phyloP scores from a whole-genome alignment of 2,329 filamentous ascomycete genomes.

The Fusarium mangiferae region DNA sequence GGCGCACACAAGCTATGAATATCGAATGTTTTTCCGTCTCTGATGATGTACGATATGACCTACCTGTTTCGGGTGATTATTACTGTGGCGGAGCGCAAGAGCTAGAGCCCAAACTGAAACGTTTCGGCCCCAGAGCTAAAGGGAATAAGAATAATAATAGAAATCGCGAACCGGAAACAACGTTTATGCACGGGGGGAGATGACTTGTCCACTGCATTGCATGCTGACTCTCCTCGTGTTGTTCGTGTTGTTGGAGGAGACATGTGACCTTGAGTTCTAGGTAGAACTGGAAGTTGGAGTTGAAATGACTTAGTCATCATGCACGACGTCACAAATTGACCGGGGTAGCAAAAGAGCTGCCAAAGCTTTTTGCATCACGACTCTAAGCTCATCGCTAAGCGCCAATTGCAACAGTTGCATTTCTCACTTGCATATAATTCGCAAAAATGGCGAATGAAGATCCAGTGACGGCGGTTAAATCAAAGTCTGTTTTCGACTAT shows the following conservation, averaged over 20 bases:
- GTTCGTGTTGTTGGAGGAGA: background rate
- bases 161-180: background rate
- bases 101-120: constrained; percentile 11
- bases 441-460: constrained; percentile 46
- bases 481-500: constrained; percentile 48
- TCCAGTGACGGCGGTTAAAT: constrained; percentile 17
- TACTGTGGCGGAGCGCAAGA: constrained; percentile 27
- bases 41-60: background rate
- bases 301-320: constrained; percentile 31
- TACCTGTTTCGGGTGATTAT: constrained; percentile 22
- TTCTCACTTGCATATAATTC: constrained; percentile 3
- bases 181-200: background rate
- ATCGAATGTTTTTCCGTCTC: constrained; percentile 29
- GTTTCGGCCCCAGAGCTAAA: constrained; percentile 2
- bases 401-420: constrained; percentile 25
- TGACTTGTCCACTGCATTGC: background rate
- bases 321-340: constrained; percentile 33
- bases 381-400: background rate
- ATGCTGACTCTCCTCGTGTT: background rate
- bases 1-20: constrained; percentile 20
- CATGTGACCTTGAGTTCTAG: constrained; percentile 13
- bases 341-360: constrained; percentile 7
- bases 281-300: background rate
- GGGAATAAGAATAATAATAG: background rate
- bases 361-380: constrained; percentile 36